A percentile compares a stretch with the other conserved stretches of the same genome.
Evolutionary conservation across 768 basidiomycete species (phyloP).

Genomic region (Guyanaporus albipodus): DNA sequence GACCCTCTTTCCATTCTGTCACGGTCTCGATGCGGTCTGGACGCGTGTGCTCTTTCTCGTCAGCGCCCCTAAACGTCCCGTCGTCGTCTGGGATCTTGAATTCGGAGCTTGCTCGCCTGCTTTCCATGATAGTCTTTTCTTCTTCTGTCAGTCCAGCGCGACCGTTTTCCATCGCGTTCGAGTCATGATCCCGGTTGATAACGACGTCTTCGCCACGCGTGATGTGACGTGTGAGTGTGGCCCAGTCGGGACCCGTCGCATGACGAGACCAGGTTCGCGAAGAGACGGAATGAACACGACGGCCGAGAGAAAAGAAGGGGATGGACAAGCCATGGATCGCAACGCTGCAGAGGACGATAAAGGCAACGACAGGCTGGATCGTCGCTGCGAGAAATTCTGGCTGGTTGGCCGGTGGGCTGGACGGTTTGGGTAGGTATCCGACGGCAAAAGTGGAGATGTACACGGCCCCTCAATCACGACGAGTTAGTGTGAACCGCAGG

Average conservation of each 20-base stretch:
- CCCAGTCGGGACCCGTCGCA: conserved; percentile 75
- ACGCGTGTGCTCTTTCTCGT: conserved; percentile 35
- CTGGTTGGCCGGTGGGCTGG: conserved; percentile 49
- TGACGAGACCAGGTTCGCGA: conserved; percentile 89
- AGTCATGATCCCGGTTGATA: conserved; percentile 72
- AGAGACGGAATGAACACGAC: conserved; percentile 75
- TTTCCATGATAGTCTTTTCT: conserved; percentile 26
- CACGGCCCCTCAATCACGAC: conserved; percentile 58
- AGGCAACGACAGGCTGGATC: conserved; percentile 92
- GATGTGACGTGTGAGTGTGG: conserved; percentile 69
- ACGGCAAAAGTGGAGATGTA: conserved; percentile 88
- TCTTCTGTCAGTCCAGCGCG: conserved; percentile 29
- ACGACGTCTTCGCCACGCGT: conserved; percentile 71
- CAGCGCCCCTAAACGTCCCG: conserved; percentile 5
- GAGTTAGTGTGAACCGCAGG: conserved; percentile 1
- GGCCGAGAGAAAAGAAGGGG: conserved; percentile 88
- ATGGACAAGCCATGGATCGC: conserved; percentile 88
- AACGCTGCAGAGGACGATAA: conserved; percentile 92
- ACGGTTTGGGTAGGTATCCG: conserved; percentile 48
- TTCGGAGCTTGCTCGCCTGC: conserved; percentile 20
- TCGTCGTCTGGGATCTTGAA: conserved; percentile 6
- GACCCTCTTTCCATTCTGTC: conserved; percentile 70
- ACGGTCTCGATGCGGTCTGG: conserved; percentile 41
- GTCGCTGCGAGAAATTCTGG: conserved; percentile 62
- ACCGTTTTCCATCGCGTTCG: conserved; percentile 48